Conservation (phyloP, 192 early-diverging fungal species). For the Coemansia sp. region DNA sequence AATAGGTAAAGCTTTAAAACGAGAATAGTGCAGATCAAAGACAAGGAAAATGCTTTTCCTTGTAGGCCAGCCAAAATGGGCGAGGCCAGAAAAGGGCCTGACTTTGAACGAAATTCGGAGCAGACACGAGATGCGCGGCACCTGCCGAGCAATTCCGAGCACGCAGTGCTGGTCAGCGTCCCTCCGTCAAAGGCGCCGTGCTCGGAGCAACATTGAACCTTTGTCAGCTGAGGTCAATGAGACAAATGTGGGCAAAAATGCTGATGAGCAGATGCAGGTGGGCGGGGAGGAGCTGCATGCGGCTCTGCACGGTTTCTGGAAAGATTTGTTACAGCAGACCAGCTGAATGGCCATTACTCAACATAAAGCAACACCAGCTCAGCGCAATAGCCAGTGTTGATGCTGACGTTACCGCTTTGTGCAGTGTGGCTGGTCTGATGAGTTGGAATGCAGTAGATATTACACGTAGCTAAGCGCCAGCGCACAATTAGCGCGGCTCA, state of each 20-base stretch:
- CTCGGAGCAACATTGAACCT: not conserved
- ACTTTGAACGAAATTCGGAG: not conserved
- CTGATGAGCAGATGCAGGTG: not conserved
- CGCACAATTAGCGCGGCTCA: not conserved
- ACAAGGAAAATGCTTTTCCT: no score
- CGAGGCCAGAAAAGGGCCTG: not conserved
- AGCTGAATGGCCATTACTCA: not conserved
- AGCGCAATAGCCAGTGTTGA: not conserved
- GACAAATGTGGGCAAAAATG: not conserved
- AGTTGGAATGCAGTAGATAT: not conserved
- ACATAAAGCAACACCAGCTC: not conserved
- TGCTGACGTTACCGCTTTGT: not conserved
- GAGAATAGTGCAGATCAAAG: no score
- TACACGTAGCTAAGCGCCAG: not conserved
- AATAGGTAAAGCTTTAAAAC: not conserved
- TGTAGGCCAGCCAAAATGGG: not conserved
- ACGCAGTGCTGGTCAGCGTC: not conserved
- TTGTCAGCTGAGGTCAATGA: not conserved
- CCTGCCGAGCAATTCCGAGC: not conserved
- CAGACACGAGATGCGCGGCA: constrained; percentile 4
- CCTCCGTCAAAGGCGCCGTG: not conserved
- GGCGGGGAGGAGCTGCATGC: not conserved
- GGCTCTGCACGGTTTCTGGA: not conserved
- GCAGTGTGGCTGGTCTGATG: not conserved
- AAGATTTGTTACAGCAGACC: not conserved